phyloP scores from a whole-genome alignment of 169 alveolate genomes.

The Perkinsus chesapeaki region DNA sequence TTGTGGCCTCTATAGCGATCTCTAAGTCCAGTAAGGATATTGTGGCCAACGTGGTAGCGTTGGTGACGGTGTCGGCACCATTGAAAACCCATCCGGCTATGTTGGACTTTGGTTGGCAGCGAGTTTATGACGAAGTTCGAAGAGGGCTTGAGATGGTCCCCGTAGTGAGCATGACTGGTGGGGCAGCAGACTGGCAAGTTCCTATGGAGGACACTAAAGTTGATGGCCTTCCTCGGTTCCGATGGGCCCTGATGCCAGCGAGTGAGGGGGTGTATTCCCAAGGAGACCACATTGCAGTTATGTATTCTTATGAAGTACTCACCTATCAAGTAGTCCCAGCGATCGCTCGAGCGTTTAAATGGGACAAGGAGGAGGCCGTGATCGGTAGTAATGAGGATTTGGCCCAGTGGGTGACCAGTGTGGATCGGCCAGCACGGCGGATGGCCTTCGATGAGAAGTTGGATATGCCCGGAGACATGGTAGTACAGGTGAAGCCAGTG shows the following conservation, averaged over 20 bases:
- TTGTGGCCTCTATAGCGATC: not conserved
- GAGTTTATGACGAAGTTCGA: not conserved
- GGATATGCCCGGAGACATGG: not conserved
- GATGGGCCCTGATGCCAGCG: not conserved
- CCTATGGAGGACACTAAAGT: not conserved
- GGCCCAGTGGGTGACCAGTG: not conserved
- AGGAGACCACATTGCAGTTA: not conserved
- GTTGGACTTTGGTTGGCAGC: not conserved
- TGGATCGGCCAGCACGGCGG: not conserved
- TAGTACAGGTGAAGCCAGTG: not conserved
- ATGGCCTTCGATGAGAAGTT: not conserved
- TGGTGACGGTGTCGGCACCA: not conserved
- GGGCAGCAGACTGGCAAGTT: not conserved
- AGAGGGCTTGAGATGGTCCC: not conserved
- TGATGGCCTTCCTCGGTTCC: not conserved
- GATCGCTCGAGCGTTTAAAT: not conserved
- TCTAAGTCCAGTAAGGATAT: not conserved
- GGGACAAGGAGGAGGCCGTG: not conserved
- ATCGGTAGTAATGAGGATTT: not conserved
- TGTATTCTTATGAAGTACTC: not conserved
- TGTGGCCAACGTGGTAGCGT: not conserved
- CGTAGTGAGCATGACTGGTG: not conserved
- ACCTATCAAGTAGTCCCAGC: not conserved
- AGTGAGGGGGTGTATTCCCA: not conserved
- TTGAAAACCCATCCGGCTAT: not conserved